Conservation (phyloP, 2,329 filamentous ascomycete species). For the Pseudocercospora macadamiae region DNA sequence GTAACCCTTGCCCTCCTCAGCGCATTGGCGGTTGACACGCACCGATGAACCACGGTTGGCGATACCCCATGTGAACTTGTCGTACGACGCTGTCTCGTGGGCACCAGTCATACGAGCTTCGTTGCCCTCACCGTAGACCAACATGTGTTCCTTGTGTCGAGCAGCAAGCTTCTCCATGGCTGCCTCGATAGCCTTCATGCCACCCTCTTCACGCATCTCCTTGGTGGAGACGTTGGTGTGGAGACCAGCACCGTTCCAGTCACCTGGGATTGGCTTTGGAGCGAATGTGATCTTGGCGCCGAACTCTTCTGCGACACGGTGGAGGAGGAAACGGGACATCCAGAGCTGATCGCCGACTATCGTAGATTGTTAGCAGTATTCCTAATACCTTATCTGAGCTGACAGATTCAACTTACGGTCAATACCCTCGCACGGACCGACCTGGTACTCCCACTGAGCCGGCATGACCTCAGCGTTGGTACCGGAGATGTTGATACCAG, state of each 20-base stretch:
- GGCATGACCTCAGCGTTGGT: conserved; percentile 99
- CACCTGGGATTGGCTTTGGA: conserved; percentile 92
- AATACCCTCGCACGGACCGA: conserved; percentile 87
- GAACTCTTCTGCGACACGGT: conserved; percentile 93
- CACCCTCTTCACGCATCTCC: conserved; percentile 85
- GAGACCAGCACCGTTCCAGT: conserved; percentile 96
- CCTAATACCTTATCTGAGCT: no score
- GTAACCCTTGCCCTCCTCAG: conserved; percentile 89
- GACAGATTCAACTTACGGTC: conserved; percentile 64
- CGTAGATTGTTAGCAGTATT: conserved; percentile 9
- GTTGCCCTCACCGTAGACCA: conserved; percentile 95
- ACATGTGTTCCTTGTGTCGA: conserved; percentile 65
- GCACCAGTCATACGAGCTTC: conserved; percentile 88
- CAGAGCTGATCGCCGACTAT: conserved; percentile 94
- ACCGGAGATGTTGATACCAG: conserved; percentile 90
- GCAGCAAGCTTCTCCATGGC: conserved; percentile 63
- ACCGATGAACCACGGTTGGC: conserved; percentile 95
- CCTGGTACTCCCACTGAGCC: conserved; percentile 97
- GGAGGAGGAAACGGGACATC: conserved; percentile 86
- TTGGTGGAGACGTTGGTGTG: conserved; percentile 93
- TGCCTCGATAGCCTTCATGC: conserved; percentile 89
- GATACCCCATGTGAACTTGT: conserved; percentile 90
- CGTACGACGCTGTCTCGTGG: conserved; percentile 93
- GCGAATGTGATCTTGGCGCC: conserved; percentile 93
- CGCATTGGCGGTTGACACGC: conserved; percentile 83